Evolutionary conservation across 2,329 filamentous ascomycete species (phyloP).

Genomic region (Huntiella decipiens): DNA sequence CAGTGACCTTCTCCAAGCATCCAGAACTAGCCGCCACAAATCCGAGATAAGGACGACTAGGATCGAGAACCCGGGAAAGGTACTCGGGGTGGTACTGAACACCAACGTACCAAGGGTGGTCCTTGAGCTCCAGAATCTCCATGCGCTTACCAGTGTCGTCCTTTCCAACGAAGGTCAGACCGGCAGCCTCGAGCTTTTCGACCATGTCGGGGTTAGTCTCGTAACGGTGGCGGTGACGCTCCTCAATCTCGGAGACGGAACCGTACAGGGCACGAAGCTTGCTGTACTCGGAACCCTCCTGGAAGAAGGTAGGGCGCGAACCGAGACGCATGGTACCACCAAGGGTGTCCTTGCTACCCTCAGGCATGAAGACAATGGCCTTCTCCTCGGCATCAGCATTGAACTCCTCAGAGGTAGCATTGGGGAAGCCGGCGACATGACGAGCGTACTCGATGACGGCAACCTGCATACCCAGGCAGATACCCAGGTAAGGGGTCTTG

Average conservation of each 20-base stretch:
- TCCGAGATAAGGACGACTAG: conserved; percentile 55
- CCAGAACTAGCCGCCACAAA: conserved; percentile 65
- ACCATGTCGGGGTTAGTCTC: conserved; percentile 75
- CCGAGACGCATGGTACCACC: conserved; percentile 81
- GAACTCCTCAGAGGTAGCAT: conserved; percentile 38
- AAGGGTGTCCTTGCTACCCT: conserved; percentile 33
- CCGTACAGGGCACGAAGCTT: conserved; percentile 61
- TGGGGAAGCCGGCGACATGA: conserved; percentile 45
- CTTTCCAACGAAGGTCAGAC: conserved; percentile 60
- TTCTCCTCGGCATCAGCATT: conserved; percentile 39
- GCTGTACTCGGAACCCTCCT: conserved; percentile 57
- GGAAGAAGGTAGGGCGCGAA: conserved; percentile 55
- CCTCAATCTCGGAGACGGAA: conserved; percentile 32
- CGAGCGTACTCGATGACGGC: conserved; percentile 80
- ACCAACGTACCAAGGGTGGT: conserved; percentile 67
- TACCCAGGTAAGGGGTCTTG: conserved; percentile 65
- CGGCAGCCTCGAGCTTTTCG: conserved; percentile 44
- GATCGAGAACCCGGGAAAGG: conserved; percentile 52
- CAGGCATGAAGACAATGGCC: conserved; percentile 83
- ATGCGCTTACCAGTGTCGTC: conserved; percentile 62
- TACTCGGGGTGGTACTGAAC: conserved; percentile 88
- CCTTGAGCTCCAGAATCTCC: conserved; percentile 65
- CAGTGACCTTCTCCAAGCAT: conserved; percentile 31
- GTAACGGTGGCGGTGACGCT: conserved; percentile 77
- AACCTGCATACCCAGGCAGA: conserved; percentile 85